phyloP scores from a whole-genome alignment of 257 asterid genomes.

The Agastache rugosa region DNA sequence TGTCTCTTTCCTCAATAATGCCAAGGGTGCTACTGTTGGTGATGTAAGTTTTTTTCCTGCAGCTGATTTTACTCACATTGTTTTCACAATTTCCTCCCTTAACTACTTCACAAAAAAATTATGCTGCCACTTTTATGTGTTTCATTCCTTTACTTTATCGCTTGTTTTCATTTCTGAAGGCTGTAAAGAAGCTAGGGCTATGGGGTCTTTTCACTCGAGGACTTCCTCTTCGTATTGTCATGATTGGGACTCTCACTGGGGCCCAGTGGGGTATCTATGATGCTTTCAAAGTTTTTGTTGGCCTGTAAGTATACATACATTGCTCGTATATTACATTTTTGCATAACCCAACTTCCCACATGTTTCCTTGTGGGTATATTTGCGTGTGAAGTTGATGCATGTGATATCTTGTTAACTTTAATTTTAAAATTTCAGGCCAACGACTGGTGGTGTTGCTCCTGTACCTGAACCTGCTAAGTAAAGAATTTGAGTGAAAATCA shows the following conservation, averaged over 20 bases:
- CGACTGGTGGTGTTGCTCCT: constrained; percentile 80
- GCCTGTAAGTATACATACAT: constrained; percentile 62
- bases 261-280: constrained; percentile 98
- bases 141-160: not conserved
- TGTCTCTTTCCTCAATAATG: constrained; percentile 90
- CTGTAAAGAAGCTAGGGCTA: constrained; percentile 75
- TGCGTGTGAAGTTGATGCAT: not conserved
- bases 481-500: constrained; percentile 25
- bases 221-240: constrained; percentile 87
- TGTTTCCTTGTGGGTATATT: not conserved
- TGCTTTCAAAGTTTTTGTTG: constrained; percentile 88
- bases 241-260: constrained; percentile 93
- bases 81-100: not conserved
- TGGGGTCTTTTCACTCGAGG: constrained; percentile 85
- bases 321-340: not conserved
- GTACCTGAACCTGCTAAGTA: constrained; percentile 56
- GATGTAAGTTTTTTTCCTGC: constrained; percentile 59
- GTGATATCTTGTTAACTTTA: constrained; percentile 17
- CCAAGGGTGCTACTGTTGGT: constrained; percentile 91
- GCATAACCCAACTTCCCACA: not conserved
- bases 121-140: not conserved
- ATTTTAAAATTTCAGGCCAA: constrained; percentile 59
- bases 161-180: constrained; percentile 46
- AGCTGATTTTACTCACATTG: not conserved
- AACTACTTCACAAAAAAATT: not conserved